Base-by-base conservation (phyloP, 768 basidiomycete species). In the Epithele typhae region DNA sequence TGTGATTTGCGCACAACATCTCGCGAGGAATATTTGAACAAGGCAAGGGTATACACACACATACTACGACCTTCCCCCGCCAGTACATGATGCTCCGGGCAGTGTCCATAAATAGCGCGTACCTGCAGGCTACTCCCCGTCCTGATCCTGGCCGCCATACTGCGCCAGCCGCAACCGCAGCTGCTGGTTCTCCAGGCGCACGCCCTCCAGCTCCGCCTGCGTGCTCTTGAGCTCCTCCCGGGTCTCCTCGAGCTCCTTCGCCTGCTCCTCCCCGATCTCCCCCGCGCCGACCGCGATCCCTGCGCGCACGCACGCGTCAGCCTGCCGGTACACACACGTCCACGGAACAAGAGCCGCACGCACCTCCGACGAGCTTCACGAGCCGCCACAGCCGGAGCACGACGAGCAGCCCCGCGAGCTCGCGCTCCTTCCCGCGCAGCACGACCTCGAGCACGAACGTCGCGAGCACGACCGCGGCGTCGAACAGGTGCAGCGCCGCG, bases 321-420 rank as follows among this genome's bases (percentile, higher is more conserved):
- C 69, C 64, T 70, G 68, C 25, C n/a, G 25, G 24, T 14, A 8
- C 12, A 36, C 8, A 18, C 25, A 18, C 17, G 24, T 25, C 9
- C 9, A 30, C n/a, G 41, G 17, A 32, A 21, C 15, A 12, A 37
- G 45, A 19, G 19, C 10, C 34, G 33, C 5, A 42, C 64, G 58
- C 46, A 77, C 76, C 78, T 63, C 76, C 76, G 9, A 88, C 81
- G 11, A 92, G 70, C 59, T 90, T 88, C 21, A 91, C 76, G 25
- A 92, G 68, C 21, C 89, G 74, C 89, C 90, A 90, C 12, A 92
- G 63, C 64, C 89, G 88, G 23, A 92, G 68, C 17, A 85, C 67
- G 34, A 92, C 73, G 25, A 92, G 75, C 21, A 92, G 65, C 5
- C 74, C 77, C 1, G 81, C 84, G 18, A 91, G 72, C 57, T 92